phyloP scores from a whole-genome alignment of 805 yeast species.

The Ogataea glucozyma region DNA sequence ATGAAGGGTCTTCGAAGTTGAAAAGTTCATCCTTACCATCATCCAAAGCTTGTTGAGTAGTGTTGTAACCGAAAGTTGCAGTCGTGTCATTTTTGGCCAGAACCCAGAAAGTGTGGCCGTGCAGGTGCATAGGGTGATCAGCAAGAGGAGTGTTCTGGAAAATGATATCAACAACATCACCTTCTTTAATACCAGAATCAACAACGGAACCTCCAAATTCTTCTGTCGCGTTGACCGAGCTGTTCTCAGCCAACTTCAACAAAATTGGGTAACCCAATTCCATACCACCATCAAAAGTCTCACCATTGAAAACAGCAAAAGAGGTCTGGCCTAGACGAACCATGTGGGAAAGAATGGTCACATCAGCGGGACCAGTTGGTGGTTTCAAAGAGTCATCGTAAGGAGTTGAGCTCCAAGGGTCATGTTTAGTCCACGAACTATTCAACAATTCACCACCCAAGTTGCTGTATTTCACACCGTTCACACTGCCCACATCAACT shows the following conservation, averaged over 20 bases:
- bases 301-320: neutral
- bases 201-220: neutral
- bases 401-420: neutral
- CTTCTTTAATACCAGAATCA: neutral
- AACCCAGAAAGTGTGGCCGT: slow-evolving; percentile 1
- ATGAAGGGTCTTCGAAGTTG: neutral
- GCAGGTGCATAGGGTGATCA: neutral
- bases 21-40: neutral
- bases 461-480: neutral
- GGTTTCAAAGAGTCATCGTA: neutral
- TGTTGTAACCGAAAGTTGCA: slow-evolving; percentile 1
- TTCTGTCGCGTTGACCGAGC: neutral
- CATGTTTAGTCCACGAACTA: neutral
- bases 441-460: neutral
- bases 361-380: neutral
- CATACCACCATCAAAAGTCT: neutral
- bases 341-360: neutral
- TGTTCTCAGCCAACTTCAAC: neutral
- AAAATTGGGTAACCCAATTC: neutral
- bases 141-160: neutral
- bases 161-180: neutral
- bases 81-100: neutral
- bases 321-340: neutral
- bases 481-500: neutral
- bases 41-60: neutral